phyloP scores from a whole-genome alignment of 2,329 filamentous ascomycete species.

The Fusarium begoniae region DNA sequence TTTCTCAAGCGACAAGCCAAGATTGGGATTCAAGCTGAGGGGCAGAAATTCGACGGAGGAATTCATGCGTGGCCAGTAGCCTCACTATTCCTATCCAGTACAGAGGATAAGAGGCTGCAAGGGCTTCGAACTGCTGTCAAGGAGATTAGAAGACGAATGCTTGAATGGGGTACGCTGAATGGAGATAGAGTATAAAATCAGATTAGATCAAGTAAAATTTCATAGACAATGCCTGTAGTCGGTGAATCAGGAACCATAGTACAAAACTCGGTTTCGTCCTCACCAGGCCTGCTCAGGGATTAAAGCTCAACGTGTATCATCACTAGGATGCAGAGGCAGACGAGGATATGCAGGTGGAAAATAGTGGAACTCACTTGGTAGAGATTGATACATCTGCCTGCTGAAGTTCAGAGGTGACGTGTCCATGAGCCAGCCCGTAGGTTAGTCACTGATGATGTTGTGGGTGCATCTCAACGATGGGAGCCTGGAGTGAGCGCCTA shows the following conservation, averaged over 20 bases:
- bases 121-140: constrained; percentile 57
- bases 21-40: constrained; percentile 63
- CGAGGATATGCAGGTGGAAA: neutral
- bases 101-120: constrained; percentile 59
- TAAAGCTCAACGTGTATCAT: constrained; percentile 55
- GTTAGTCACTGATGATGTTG: neutral
- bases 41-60: constrained; percentile 69
- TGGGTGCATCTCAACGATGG: constrained; percentile 1
- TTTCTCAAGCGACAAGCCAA: constrained; percentile 65
- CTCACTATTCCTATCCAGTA: constrained; percentile 63
- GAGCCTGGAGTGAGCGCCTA: constrained; percentile 19
- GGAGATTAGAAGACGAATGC: constrained; percentile 49
- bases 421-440: neutral
- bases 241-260: constrained; percentile 57
- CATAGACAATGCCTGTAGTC: constrained; percentile 43
- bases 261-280: constrained; percentile 60
- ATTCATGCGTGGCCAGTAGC: constrained; percentile 89
- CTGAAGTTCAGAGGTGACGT: neutral
- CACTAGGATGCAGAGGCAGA: constrained; percentile 37
- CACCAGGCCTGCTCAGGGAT: constrained; percentile 47
- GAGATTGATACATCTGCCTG: neutral
- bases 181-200: constrained; percentile 51
- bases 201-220: constrained; percentile 72
- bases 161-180: constrained; percentile 25
- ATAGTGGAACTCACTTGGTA: constrained; percentile 17